A percentile compares a stretch with the other conserved stretches of the same genome.
phyloP scores from a whole-genome alignment of 768 basidiomycete genomes.

The Steccherinum ochraceum region DNA sequence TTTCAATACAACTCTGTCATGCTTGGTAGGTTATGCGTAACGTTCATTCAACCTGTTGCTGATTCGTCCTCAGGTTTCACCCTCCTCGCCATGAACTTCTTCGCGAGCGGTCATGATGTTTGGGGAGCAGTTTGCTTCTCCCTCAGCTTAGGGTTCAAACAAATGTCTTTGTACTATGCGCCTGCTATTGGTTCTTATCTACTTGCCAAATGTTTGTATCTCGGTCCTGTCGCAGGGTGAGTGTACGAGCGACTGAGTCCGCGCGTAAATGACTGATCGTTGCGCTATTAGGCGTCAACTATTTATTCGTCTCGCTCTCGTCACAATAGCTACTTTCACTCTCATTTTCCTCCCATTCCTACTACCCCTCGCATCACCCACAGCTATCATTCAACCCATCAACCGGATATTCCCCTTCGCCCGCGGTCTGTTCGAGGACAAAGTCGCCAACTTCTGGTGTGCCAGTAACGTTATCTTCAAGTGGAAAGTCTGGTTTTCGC shows the following conservation, averaged over 20 bases:
- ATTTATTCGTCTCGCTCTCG: constrained; percentile 60
- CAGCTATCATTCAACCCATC: constrained; percentile 55
- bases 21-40: constrained; percentile 60
- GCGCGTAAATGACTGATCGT: not conserved
- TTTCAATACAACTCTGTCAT: constrained; percentile 96
- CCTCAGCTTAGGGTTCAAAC: constrained; percentile 86
- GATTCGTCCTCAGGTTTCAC: constrained; percentile 47
- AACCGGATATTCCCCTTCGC: constrained; percentile 87
- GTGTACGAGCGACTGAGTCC: constrained; percentile 17
- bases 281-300: constrained; percentile 29
- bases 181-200: constrained; percentile 90
- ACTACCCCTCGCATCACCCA: constrained; percentile 45
- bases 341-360: constrained; percentile 78
- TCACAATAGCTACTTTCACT: constrained; percentile 57
- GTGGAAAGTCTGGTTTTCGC: constrained; percentile 57
- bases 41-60: not conserved
- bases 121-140: constrained; percentile 77
- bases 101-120: constrained; percentile 63
- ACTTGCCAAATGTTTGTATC: constrained; percentile 80
- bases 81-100: constrained; percentile 61
- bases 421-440: constrained; percentile 90
- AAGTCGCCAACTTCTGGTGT: constrained; percentile 98
- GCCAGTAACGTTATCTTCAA: constrained; percentile 85
- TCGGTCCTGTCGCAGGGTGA: constrained; percentile 69
- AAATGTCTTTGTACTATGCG: constrained; percentile 93